These are phyloP conservation scores for Phytophthora hibernalis DNA, from an alignment of 352 stramenopile genomes.

Conservation along the genomic window DNA sequence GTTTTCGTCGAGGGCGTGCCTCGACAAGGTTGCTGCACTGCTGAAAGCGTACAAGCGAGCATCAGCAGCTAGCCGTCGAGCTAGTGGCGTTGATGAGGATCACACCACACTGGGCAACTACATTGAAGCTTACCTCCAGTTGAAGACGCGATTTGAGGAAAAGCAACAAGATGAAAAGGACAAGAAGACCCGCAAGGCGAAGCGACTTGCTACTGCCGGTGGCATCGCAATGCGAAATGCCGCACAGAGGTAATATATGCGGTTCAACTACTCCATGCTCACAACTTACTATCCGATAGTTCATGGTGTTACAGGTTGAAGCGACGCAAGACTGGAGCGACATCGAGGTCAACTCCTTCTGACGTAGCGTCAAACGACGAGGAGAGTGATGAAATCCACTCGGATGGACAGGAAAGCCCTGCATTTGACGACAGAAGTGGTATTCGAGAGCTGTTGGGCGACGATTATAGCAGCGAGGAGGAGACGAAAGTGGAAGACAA, in stretches of 20 bases:
- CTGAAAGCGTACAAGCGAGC: not conserved
- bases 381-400: not conserved
- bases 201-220: not conserved
- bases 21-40: not conserved
- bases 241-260: not conserved
- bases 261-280: not conserved
- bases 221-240: slow-evolving; percentile 1
- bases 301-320: not conserved
- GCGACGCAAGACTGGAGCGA: not conserved
- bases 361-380: not conserved
- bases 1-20: not conserved
- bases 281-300: too few species aligned
- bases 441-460: not conserved
- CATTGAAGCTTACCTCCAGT: not conserved
- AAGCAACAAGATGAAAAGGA: not conserved
- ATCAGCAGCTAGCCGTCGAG: not conserved
- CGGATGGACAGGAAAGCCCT: too few species aligned
- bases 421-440: not conserved
- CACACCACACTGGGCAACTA: not conserved
- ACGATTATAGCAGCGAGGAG: slow-evolving; percentile 4
- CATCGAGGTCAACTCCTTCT: not conserved
- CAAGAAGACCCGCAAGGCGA: not conserved
- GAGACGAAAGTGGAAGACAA: slow-evolving; percentile 1
- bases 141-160: not conserved
- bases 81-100: not conserved